phyloP scores from a whole-genome alignment of 164 flowering plant genomes.

The Macadamia integrifolia region DNA sequence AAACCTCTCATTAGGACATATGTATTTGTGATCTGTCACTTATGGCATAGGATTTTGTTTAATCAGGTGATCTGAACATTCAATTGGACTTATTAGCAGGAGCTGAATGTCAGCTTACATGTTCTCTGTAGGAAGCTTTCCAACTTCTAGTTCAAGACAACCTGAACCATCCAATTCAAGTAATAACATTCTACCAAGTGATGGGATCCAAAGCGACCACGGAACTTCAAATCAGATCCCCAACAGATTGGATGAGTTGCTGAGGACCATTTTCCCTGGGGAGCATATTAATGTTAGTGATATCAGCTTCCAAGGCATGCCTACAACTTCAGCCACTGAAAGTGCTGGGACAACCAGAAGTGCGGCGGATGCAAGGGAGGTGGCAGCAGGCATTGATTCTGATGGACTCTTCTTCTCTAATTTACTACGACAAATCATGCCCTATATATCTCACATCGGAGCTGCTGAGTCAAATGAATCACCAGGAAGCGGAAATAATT shows the following conservation, averaged over 20 bases:
- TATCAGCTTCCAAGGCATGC: slow-evolving; percentile 13
- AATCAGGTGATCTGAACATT: not conserved
- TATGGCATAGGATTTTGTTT: not conserved
- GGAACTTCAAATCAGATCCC: slow-evolving; percentile 17
- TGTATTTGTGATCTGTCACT: not conserved
- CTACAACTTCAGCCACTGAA: slow-evolving; percentile 13
- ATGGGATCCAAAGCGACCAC: slow-evolving; percentile 17
- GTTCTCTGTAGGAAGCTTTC: slow-evolving; percentile 18
- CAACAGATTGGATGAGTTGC: slow-evolving; percentile 33
- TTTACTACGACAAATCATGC: slow-evolving; percentile 52
- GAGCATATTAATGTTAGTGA: slow-evolving; percentile 21
- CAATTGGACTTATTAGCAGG: not conserved
- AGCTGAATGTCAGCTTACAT: not conserved
- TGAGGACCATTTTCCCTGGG: slow-evolving; percentile 28
- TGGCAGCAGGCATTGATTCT: slow-evolving; percentile 17
- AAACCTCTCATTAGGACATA: no score
- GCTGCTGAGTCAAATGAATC: slow-evolving; percentile 12
- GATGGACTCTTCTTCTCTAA: slow-evolving; percentile 47
- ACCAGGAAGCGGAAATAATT: slow-evolving; percentile 16
- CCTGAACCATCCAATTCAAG: slow-evolving; percentile 16
- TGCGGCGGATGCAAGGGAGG: slow-evolving; percentile 21
- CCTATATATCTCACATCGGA: slow-evolving; percentile 33
- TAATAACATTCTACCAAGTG: slow-evolving; percentile 20
- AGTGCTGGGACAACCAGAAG: slow-evolving; percentile 16
- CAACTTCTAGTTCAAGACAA: slow-evolving; percentile 14